Base-by-base conservation (phyloP, 2,329 filamentous ascomycete genomes). In the Fusarium tricinctum region DNA sequence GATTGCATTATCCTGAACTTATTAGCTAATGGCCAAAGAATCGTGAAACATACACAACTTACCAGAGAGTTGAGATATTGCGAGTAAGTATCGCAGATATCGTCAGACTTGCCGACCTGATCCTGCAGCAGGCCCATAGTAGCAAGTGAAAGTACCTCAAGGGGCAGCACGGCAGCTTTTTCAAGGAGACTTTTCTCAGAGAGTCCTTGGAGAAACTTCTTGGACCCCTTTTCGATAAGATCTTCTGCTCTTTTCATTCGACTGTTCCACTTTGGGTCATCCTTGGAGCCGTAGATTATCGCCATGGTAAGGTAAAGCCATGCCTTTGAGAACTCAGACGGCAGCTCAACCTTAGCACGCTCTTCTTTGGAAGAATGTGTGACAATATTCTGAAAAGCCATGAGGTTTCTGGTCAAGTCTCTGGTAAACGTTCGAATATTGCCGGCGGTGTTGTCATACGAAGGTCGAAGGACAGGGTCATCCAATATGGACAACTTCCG, bases 281-380 rank as follows among this genome's bases (percentile, higher is more conserved):
- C 65, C 13, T 64, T 59, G 19, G 68, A 60, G 14, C 72, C 61
- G 47, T 77, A 71, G 6, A 81, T 72, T 43, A 83, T 64, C 7
- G 70, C 77, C 66, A 81, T 79, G 6, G 83, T 68, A 3, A 82
- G 57, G 56, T 82, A 79, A 14, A 83, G 67, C 82, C 83, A 84
- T 1, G 78, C 81, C 20, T 74, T 75, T 23, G 79, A 66, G 26
- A 84, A 74, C 19, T 78, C 74, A 4, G 75, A 70, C 0, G 81
- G 81, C 5, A 82, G 67, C 20, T 69, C 67, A 13, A 82, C 65
- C 6, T 64, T 73, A n/a, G 62, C 53, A 6, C 74, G 73, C 22
- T 80, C 75, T 20, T 72, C 40, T 7, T 66, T 58, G 4, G 73
- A 70, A 2, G 78, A 69, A 52, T 76, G 46, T 3, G 67, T 70